phyloP scores from a whole-genome alignment of 2,329 filamentous ascomycete genomes.

The Clarireedia monteithiana region DNA sequence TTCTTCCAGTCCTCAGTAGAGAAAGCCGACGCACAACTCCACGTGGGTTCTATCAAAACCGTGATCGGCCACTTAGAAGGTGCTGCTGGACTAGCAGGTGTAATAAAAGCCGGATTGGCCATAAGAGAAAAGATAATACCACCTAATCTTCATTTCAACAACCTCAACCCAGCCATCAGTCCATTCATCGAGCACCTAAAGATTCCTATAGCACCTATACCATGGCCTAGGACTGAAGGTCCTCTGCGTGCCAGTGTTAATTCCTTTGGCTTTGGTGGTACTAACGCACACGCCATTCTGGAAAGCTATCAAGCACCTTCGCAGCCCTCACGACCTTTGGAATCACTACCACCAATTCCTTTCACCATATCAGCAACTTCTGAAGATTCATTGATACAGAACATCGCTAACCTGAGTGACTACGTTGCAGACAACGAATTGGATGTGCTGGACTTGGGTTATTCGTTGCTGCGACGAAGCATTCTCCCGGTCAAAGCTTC shows the following conservation, averaged over 20 bases:
- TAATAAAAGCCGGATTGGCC: slow-evolving; percentile 25
- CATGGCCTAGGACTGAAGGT: slow-evolving; percentile 18
- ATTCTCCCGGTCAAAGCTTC: slow-evolving; percentile 9
- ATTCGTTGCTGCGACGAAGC: slow-evolving; percentile 7
- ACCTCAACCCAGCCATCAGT: slow-evolving; percentile 29
- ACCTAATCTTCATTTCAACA: slow-evolving; percentile 29
- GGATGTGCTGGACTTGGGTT: slow-evolving; percentile 4
- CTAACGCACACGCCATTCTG: slow-evolving; percentile 38
- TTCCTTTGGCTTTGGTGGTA: slow-evolving; percentile 39
- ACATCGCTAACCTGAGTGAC: not conserved
- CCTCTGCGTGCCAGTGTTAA: slow-evolving; percentile 19
- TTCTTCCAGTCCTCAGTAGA: slow-evolving; percentile 4
- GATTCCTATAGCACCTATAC: slow-evolving; percentile 24
- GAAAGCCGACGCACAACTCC: slow-evolving; percentile 1
- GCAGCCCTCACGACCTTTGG: slow-evolving; percentile 17
- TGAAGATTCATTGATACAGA: slow-evolving; percentile 5
- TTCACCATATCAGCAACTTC: slow-evolving; percentile 17
- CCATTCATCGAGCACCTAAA: slow-evolving; percentile 11
- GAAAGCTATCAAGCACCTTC: slow-evolving; percentile 27
- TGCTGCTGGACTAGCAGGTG: slow-evolving; percentile 26
- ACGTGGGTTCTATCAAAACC: slow-evolving; percentile 22
- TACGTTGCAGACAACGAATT: not conserved
- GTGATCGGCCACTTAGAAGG: slow-evolving; percentile 26
- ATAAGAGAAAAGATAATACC: slow-evolving; percentile 26
- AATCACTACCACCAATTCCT: not conserved